Conservation (phyloP, 805 yeast species). For the Komagataella phaffii region DNA sequence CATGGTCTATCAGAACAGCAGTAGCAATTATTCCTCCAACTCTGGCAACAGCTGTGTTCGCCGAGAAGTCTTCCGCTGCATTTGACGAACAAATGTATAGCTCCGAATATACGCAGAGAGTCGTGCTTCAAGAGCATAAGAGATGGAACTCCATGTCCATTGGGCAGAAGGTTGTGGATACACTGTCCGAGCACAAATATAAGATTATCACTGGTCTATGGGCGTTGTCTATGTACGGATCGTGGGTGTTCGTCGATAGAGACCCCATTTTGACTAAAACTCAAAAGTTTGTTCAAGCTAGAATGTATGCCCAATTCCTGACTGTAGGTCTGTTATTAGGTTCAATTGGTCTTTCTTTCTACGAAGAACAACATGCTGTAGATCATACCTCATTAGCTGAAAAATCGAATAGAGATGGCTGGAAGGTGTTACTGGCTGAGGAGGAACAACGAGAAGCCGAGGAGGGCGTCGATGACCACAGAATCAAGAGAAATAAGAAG, state of each 20-base stretch:
- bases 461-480: neutral
- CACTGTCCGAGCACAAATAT: conserved; percentile 44
- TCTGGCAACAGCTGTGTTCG: conserved; percentile 43
- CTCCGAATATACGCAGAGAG: conserved; percentile 25
- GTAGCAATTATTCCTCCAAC: conserved; percentile 58
- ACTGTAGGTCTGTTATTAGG: conserved; percentile 62
- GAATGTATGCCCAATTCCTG: conserved; percentile 82
- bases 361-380: conserved; percentile 41
- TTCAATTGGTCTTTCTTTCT: conserved; percentile 52
- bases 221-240: conserved; percentile 72
- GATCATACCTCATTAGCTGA: conserved; percentile 24
- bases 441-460: conserved; percentile 1
- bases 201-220: conserved; percentile 58
- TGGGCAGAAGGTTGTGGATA: conserved; percentile 34
- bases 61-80: conserved; percentile 55
- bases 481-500: conserved; percentile 1
- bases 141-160: conserved; percentile 38
- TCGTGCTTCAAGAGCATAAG: conserved; percentile 28
- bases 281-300: conserved; percentile 76
- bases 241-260: conserved; percentile 60
- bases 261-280: conserved; percentile 65
- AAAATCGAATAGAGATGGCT: conserved; percentile 9
- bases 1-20: conserved; percentile 54
- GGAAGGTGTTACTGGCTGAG: conserved; percentile 1
- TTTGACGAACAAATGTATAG: conserved; percentile 55